Base-by-base conservation (phyloP, 495 filamentous ascomycete genomes). In the Aspergillus ostianus region DNA sequence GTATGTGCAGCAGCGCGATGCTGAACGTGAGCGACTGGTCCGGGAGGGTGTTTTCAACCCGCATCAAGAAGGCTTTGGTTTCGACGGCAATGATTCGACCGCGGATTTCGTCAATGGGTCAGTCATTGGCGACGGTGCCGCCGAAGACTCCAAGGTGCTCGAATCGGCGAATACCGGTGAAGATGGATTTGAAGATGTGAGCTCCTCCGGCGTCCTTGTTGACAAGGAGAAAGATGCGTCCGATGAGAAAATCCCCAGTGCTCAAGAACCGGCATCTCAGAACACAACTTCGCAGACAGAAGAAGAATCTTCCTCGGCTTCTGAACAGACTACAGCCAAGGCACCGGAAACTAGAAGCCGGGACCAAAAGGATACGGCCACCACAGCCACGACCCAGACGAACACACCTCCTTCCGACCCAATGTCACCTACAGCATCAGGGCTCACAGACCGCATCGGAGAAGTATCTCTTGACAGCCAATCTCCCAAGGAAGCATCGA, bases 141-240 rank as follows among this genome's bases (percentile, higher is more conserved):
- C 74, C 7, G 74, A 83, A 60, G 78, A 80, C 63, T 65, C 68
- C 27, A 68, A 83, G 80, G 32, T 82, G 72, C 50, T 81, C 87
- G 23, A 92, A 61, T 27, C 91, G 4, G 86, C 88, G 36, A 94
- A 91, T 63, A 85, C 80, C 18, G 86, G 85, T 12, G 94, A 97
- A 56, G 93, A 98, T 67, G 92, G 90, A 0, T 98, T 97, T 65
- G 94, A 98, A 71, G 91, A 97, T 70, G 92, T 98, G 19, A 84
- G 84, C 18, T 83, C 86, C 54, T 82, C 84, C 19, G 83, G 84
- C 3, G 89, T 88, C 49, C 76, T 89, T 49, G 80, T 80, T 7
- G 87, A 91, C 51, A 87, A 89, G 51, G 77, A 77, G 49, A 80
- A 81, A 51, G 78, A 82, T 29, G 75, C 78, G 44, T 17, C 47